A percentile compares a stretch with the other conserved stretches of the same genome.
Conservation (phyloP, 2,329 filamentous ascomycete genomes). For the Arthrobotrys musiformis region DNA sequence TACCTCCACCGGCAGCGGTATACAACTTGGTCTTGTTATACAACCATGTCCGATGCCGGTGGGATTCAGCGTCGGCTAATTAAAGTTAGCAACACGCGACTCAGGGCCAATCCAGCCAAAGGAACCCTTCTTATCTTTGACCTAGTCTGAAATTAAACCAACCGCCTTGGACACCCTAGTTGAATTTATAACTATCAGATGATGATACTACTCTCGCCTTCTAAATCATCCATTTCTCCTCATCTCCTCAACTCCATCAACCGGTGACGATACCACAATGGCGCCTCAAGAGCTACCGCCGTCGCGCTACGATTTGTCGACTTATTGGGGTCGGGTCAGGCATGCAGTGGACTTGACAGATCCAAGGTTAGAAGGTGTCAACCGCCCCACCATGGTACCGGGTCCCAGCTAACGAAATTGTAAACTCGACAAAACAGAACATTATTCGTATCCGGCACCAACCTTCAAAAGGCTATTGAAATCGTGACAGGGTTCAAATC, state of each 20-base stretch:
- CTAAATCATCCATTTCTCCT: neutral
- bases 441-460: constrained; percentile 78
- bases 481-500: constrained; percentile 87
- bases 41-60: constrained; percentile 43
- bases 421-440: constrained; percentile 72
- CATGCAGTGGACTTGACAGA: constrained; percentile 91
- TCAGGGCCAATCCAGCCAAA: neutral
- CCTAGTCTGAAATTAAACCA: constrained; percentile 21
- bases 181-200: constrained; percentile 27
- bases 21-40: too few relatives aligned
- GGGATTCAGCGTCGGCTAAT: constrained; percentile 41
- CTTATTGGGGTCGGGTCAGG: constrained; percentile 93
- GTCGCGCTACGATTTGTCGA: constrained; percentile 90
- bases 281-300: constrained; percentile 80
- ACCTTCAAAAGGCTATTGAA: constrained; percentile 85
- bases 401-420: constrained; percentile 54
- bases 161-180: constrained; percentile 7
- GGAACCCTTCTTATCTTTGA: constrained; percentile 15
- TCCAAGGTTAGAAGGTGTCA: constrained; percentile 75
- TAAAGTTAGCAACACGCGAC: constrained; percentile 23
- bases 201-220: constrained; percentile 14
- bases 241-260: neutral
- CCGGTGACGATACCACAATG: constrained; percentile 42
- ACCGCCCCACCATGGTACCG: neutral
- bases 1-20: too few relatives aligned